phyloP scores from a whole-genome alignment of 225 moss, liverwort and hornwort species.

The Climacium dendroides region DNA sequence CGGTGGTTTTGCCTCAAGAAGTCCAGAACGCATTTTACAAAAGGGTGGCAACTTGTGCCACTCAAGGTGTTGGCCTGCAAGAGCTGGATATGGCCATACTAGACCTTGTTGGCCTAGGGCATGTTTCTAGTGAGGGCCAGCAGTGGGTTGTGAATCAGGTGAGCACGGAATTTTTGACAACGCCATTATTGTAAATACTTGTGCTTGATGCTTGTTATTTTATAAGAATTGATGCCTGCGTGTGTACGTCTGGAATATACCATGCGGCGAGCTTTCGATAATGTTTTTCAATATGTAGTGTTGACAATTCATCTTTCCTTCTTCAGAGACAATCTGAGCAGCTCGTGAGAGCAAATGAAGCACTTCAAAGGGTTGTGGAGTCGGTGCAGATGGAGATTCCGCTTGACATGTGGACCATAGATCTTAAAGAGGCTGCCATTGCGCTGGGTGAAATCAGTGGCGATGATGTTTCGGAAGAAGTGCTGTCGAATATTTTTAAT shows the following conservation, averaged over 20 bases:
- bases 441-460: constrained; percentile 85
- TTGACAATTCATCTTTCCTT: not conserved
- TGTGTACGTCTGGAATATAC: not conserved
- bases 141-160: constrained; percentile 97
- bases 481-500: constrained; percentile 81
- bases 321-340: constrained; percentile 85
- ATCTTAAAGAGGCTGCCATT: constrained; percentile 84
- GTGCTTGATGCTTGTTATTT: not conserved
- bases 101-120: constrained; percentile 60
- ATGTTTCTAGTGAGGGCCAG: constrained; percentile 55
- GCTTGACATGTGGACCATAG: constrained; percentile 89
- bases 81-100: constrained; percentile 73
- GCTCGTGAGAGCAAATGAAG: constrained; percentile 16
- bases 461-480: constrained; percentile 88
- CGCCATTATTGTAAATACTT: not conserved
- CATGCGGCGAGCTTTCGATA: not conserved
- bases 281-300: not conserved
- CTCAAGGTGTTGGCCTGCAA: not conserved
- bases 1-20: constrained; percentile 43
- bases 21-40: constrained; percentile 43
- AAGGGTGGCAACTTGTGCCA: constrained; percentile 63
- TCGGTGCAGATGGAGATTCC: constrained; percentile 64
- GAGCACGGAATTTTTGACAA: not conserved
- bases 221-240: not conserved
- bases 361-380: constrained; percentile 47